Base-by-base conservation (phyloP, 148 eudicot genomes). In the Camellia granthamiana region DNA sequence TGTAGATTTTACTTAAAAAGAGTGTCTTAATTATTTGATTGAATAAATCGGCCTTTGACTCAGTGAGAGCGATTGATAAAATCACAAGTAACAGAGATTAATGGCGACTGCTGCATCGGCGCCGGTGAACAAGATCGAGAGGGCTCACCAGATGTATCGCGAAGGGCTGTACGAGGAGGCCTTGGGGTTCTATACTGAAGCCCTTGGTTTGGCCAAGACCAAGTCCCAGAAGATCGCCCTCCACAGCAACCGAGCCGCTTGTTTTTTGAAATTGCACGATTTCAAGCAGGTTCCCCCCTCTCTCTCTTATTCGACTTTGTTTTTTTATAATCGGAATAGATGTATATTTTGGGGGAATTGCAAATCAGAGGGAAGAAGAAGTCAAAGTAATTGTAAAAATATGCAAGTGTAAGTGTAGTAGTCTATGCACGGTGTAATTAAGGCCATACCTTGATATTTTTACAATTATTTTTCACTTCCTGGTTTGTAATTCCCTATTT, bases 221-320 rank as follows among this genome's bases (percentile, higher is more conserved):
- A 91, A 83, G 65, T 84, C 93, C 73, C 99, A 95, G 80, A 90
- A 85, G 84, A 92, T 95, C 84, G 99, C 99, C n/a, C 93, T 95
- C 63, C 99, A 95, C 81, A 95, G 99, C 81, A 95, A 95, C 81
- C 89, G 99, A 0, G 99, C 99, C 74, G 99, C 99, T 79, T 95
- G 99, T 79, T 95, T 83, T 55, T 87, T 95, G 60, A 95, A 95
- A 81, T 86, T 95, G 73, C 97, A 91, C 78, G 78, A 80, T 74
- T 95, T 95, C 78, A 83, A 92, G 3, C 87, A 93, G 99, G 99
- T 95, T 56, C 46, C 52, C 18, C 23, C 74, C 70, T n/a, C 8
- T 70, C 43, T 54, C 61, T 58, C 9, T 6, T 58, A 10, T 51
- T 43, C 44, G 61, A 38, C 54, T 51, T 41, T 49, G 18, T 72